Percentiles rank a stretch among this genome's conserved stretches.
phyloP scores from a whole-genome alignment of 306 rosid genomes.

The Prunus persica region DNA sequence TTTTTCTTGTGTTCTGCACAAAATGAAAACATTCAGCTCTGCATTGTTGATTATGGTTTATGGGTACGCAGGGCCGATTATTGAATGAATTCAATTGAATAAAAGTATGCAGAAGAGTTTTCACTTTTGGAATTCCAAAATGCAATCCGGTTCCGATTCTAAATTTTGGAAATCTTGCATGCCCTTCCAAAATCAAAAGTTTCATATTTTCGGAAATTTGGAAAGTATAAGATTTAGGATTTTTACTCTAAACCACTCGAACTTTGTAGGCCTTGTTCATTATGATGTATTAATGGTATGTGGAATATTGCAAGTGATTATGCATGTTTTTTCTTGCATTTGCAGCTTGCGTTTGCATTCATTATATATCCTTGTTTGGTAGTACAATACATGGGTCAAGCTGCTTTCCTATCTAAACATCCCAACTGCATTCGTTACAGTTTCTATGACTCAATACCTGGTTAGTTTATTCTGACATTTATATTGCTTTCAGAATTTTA shows the following conservation, averaged over 20 bases:
- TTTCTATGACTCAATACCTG: slow-evolving; percentile 72
- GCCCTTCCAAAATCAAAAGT: too few relatives aligned
- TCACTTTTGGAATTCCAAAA: too few relatives aligned
- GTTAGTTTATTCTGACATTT: slow-evolving; percentile 44
- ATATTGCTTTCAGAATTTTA: slow-evolving; percentile 12
- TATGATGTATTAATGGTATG: slow-evolving; percentile 2
- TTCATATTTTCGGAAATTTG: too few relatives aligned
- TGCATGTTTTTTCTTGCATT: slow-evolving; percentile 14
- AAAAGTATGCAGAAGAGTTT: too few relatives aligned
- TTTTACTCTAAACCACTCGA: background rate
- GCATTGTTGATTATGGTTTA: background rate
- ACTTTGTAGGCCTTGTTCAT: slow-evolving; percentile 6
- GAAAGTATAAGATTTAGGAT: too few relatives aligned
- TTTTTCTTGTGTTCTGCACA: slow-evolving; percentile 12
- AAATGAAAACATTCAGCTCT: background rate
- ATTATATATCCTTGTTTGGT: slow-evolving; percentile 83
- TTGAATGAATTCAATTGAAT: too few relatives aligned
- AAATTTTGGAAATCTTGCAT: too few relatives aligned
- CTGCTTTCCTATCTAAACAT: slow-evolving; percentile 76
- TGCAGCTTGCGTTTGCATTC: slow-evolving; percentile 80
- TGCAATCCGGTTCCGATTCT: too few relatives aligned
- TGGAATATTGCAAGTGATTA: slow-evolving; percentile 10
- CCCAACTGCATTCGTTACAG: slow-evolving; percentile 31
- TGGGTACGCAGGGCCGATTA: background rate
- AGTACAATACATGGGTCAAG: slow-evolving; percentile 90